A percentile compares a stretch with the other conserved stretches of the same genome.
These are phyloP conservation scores for Isatis tinctoria DNA, from an alignment of 345 rosid genomes.

Conservation along the genomic window DNA sequence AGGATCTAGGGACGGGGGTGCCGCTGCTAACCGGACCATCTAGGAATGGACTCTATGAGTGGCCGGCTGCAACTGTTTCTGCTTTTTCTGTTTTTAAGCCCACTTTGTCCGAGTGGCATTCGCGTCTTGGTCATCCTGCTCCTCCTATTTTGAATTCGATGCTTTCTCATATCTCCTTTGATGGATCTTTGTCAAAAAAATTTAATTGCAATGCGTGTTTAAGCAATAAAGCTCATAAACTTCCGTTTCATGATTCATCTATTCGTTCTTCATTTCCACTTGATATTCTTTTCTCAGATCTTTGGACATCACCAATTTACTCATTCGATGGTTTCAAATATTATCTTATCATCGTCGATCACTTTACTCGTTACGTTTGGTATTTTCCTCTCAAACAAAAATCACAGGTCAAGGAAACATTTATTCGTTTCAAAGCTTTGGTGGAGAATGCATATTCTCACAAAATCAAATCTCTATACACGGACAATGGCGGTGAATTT, in stretches of 20 bases:
- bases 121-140: too few species aligned
- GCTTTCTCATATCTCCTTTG: too few species aligned
- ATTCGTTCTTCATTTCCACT: neutral
- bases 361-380: neutral
- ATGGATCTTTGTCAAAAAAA: neutral
- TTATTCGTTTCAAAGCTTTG: too few species aligned
- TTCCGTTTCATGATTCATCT: neutral
- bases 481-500: too few species aligned
- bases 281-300: neutral
- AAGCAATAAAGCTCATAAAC: neutral
- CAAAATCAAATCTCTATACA: too few species aligned
- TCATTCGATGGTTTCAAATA: neutral
- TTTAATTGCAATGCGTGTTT: neutral
- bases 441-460: too few species aligned
- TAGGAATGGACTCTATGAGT: neutral
- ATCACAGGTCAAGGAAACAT: too few species aligned
- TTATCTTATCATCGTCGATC: neutral
- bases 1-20: neutral
- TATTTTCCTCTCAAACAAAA: neutral
- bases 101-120: too few species aligned
- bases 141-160: too few species aligned
- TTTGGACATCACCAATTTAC: neutral
- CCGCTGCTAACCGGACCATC: neutral
- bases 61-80: neutral
- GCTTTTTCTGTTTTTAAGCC: neutral